Evolutionary conservation across 495 filamentous ascomycete species (phyloP), one percentile per base, ranked within the genome.

Genomic region (Apiosordaria backusii): DNA sequence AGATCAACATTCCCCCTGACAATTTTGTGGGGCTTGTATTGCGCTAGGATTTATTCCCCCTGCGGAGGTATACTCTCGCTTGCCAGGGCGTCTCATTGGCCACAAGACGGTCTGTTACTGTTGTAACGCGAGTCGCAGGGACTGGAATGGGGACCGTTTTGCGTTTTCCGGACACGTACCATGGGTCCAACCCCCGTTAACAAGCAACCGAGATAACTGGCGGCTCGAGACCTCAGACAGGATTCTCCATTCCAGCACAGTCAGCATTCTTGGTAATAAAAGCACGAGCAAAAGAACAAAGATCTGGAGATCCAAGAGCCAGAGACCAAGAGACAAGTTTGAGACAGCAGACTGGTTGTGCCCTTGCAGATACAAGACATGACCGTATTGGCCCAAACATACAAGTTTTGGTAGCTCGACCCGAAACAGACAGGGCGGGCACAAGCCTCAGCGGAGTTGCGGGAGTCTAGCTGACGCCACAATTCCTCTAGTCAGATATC

Each of bases 31-130:
- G n/a, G n/a, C n/a, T n/a, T n/a, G n/a, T n/a, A n/a, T n/a, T n/a
- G n/a, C n/a, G n/a, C n/a, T n/a, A n/a, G n/a, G n/a, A n/a, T n/a
- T n/a, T n/a, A n/a, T n/a, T n/a, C n/a, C n/a, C 55, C 35, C 45
- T 19, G n/a, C n/a, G n/a, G n/a, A n/a, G n/a, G n/a, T n/a, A n/a
- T n/a, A 50, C 59, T 26, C 60, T 72, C 70, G 70, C 68, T 72
- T 72, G 65, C 16, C 18, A 26, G 45, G 35, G 25, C 19, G 18
- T 52, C 50, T 45, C 65, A 70, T 70, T 72, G 70, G 70, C 61
- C 24, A 50, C 29, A 25, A 29, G 50, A 26, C 22, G 45, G 52
- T 45, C 35, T 45, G 35, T 16, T 24, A 9, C 45, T n/a, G 61
- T 55, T 65, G 50, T 59, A 58, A 61, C 57, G 22, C n/a, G 29